Conservation (phyloP, 176 grass and related monocot genomes). For the Melocanna baccifera region DNA sequence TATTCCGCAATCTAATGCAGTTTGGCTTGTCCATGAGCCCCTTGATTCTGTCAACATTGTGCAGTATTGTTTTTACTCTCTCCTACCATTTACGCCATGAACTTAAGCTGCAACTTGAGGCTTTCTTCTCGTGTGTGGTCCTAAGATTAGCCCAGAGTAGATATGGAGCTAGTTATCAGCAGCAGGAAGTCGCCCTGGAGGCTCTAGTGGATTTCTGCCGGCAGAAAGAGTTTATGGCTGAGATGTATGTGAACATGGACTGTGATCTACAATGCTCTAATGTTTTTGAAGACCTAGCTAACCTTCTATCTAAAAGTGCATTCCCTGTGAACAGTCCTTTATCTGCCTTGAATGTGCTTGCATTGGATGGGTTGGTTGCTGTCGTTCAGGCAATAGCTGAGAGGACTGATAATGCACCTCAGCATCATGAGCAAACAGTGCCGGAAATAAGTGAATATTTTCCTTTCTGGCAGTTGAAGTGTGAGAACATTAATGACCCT, state of each 20-base stretch:
- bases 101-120: conserved; percentile 88
- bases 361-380: conserved; percentile 79
- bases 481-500: conserved; percentile 58
- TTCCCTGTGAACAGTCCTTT: conserved; percentile 90
- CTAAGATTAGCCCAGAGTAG: conserved; percentile 78
- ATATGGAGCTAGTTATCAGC: conserved; percentile 89
- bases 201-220: conserved; percentile 93
- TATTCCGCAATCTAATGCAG: conserved; percentile 89
- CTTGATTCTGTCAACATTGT: conserved; percentile 83
- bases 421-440: conserved; percentile 45
- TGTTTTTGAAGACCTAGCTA: conserved; percentile 90
- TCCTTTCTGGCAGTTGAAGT: conserved; percentile 86
- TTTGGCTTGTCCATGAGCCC: conserved; percentile 97
- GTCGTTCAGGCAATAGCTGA: conserved; percentile 81
- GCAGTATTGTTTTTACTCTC: conserved; percentile 90
- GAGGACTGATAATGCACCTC: conserved; percentile 53
- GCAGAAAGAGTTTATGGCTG: conserved; percentile 95
- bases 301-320: conserved; percentile 91
- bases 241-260: conserved; percentile 98
- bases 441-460: conserved; percentile 77
- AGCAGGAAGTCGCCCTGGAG: conserved; percentile 93
- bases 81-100: conserved; percentile 77
- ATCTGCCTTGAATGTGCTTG: conserved; percentile 83
- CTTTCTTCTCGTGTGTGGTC: conserved; percentile 95
- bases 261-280: conserved; percentile 90